Evolutionary conservation across 495 filamentous ascomycete species (phyloP), one percentile per base, ranked within the genome.

Genomic region (Aspergillus sparsus): DNA sequence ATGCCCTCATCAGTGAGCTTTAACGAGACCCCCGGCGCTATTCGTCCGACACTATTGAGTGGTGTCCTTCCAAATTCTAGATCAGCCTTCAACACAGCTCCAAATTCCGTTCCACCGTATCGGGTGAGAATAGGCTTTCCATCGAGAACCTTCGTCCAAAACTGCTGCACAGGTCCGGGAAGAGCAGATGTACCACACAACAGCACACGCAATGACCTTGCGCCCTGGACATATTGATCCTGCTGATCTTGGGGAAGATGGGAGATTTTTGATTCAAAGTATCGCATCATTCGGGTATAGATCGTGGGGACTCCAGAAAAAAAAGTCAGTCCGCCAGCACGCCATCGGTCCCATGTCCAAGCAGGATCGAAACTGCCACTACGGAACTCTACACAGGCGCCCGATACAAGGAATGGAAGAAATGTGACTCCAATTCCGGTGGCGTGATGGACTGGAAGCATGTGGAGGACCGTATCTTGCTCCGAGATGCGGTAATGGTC

Each of bases 281-380:
- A 75, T 12, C 76, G 63, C 69, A 68, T 68, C 77, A 82, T 73
- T 0, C 79, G 75, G 71, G 79, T 80, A 45, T 80, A 82, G 7
- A 82, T 80, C 4, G 79, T 82, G 8, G 79, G 79, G 6, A 82
- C 79, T 7, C 77, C 79, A 15, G 73, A 76, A 60, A 82, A 82
- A 52, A 82, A 73, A 0, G 77, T 80, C 7, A 78, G 47, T 0
- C 69, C 72, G 41, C 76, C 75, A 41, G 65, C 35, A 13, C 74
- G 67, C 77, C 77, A 82, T 13, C 78, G 66, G 39, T 80, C 74
- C 79, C 79, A 82, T n/a, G 78, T 79, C 77, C 77, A 80, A 2
- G 66, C 71, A 3, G 72, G 67, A 49, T 77, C 72, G 56, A 81
- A 82, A 34, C 73, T 66, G 5, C 77, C 77, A 36, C 71, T 75